These are phyloP conservation scores for Phaffia rhodozyma DNA, from an alignment of 1,284 basidiomycete genomes.

Conservation along the genomic window DNA sequence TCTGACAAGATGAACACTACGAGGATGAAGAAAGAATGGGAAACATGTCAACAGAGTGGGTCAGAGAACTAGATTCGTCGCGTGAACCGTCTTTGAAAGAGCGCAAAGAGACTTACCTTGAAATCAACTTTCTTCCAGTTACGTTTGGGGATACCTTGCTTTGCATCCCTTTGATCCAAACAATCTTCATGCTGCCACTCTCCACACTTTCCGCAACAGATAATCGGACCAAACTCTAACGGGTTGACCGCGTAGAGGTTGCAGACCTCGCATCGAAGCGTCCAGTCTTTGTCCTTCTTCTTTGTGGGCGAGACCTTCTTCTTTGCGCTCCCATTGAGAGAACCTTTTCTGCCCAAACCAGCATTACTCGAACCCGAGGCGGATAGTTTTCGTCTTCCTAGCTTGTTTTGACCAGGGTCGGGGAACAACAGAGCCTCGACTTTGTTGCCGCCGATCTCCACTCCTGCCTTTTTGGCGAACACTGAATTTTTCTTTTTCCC, in stretches of 20 bases:
- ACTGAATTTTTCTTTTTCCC: background rate
- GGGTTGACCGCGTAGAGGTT: background rate
- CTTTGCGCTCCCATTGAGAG: background rate
- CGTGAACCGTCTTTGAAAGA: background rate
- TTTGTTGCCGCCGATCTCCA: background rate
- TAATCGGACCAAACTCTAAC: background rate
- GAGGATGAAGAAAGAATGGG: background rate
- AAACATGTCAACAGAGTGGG: background rate
- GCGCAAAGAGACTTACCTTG: conserved; percentile 21
- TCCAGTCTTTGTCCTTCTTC: conserved; percentile 4
- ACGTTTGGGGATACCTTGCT: conserved; percentile 25
- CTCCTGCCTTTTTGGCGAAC: background rate
- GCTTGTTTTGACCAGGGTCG: too few species aligned
- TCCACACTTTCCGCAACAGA: conserved; percentile 10
- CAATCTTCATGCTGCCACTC: conserved; percentile 38
- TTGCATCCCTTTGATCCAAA: conserved; percentile 30
- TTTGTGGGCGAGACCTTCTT: background rate
- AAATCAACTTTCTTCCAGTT: conserved; percentile 37
- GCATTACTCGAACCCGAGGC: too few species aligned
- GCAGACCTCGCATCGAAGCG: conserved; percentile 9
- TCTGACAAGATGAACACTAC: conserved; percentile 1
- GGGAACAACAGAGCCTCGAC: background rate
- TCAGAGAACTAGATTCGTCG: background rate
- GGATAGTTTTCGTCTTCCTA: too few species aligned
- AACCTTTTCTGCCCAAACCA: too few species aligned